These are phyloP conservation scores for Tephrocybe sp. DNA, from an alignment of 768 basidiomycete species.

Conservation along the genomic window DNA sequence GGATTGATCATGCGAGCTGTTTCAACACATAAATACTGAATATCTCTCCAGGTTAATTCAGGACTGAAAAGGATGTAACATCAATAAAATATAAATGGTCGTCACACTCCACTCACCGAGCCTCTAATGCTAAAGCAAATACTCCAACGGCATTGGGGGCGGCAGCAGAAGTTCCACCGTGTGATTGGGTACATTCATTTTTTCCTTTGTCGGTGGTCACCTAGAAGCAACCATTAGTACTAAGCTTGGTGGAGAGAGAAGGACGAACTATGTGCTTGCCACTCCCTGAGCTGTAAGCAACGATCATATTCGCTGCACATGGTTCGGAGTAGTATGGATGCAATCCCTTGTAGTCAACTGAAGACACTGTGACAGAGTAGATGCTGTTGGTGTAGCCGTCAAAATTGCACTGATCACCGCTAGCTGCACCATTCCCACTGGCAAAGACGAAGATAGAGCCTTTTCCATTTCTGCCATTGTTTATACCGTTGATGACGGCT, in stretches of 20 bases:
- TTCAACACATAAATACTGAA: constrained; percentile 85
- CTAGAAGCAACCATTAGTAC: constrained; percentile 36
- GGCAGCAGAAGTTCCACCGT: constrained; percentile 97
- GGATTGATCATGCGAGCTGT: constrained; percentile 78
- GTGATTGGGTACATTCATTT: constrained; percentile 72
- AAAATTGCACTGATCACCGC: constrained; percentile 97
- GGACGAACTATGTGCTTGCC: constrained; percentile 86
- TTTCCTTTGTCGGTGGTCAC: constrained; percentile 93
- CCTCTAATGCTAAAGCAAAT: constrained; percentile 85
- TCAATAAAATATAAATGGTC: constrained; percentile 4
- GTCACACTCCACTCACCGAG: constrained; percentile 49
- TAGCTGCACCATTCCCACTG: constrained; percentile 90
- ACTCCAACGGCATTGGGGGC: constrained; percentile 96
- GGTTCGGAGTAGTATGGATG: constrained; percentile 97
- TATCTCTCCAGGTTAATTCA: constrained; percentile 94
- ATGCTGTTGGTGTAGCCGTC: constrained; percentile 99
- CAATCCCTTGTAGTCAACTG: constrained; percentile 87
- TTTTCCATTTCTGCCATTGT: constrained; percentile 84
- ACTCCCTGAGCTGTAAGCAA: constrained; percentile 93
- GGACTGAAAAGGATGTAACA: constrained; percentile 46
- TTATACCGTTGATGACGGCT: constrained; percentile 90
- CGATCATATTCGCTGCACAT: constrained; percentile 97
- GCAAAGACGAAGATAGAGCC: constrained; percentile 97
- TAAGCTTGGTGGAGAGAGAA: constrained; percentile 13
- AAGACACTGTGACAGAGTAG: constrained; percentile 94